Evolutionary conservation across 208 protist species (phyloP), one percentile per base, ranked within the genome.

Genomic region (Crithidia thermophila): DNA sequence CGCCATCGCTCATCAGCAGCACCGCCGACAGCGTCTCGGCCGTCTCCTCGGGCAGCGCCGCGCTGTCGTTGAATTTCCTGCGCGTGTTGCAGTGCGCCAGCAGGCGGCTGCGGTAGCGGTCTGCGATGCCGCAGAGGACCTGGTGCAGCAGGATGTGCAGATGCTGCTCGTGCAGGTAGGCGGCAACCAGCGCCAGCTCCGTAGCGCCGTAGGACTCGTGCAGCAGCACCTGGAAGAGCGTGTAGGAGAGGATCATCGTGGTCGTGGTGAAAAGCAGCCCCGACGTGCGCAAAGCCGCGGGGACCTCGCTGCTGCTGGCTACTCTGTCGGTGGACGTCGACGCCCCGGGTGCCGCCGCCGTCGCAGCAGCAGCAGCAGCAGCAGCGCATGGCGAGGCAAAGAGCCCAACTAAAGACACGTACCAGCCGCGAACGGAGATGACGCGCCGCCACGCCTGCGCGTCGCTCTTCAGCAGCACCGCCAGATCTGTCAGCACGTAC

Each of bases 151-250:
- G 36, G 21, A 62, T 31, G 43, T 81, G 67, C 49, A 77, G 56
- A 4, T 72, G 57, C 30, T 82, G 62, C 30, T 81, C 68, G 2
- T 74, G 53, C 42, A 93, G 56, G 58, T 87, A 92, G 10, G 75
- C 70, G 21, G 91, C 81, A 2, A 87, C 64, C 20, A 85, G 37
- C 39, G 85, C 72, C 45, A 94, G 67, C 77, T 95, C 87, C 0
- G 74, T 64, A 7, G 73, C 85, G n/a, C 79, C 90, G 71, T 87
- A 94, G 5, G 73, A 66, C 47, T 93, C 87, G 34, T 87, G 72
- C 30, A 84, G 37, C 45, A 95, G 57, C 6, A 69, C 81, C 33
- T 86, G 79, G 57, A 79, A 91, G n/a, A 95, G 52, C 27, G 75
- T 74, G 30, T 72, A 47, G 4, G 82, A 72, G 10, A 95, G 75